phyloP scores from a whole-genome alignment of 2,329 filamentous ascomycete species.

The Fusarium keratoplasticum region DNA sequence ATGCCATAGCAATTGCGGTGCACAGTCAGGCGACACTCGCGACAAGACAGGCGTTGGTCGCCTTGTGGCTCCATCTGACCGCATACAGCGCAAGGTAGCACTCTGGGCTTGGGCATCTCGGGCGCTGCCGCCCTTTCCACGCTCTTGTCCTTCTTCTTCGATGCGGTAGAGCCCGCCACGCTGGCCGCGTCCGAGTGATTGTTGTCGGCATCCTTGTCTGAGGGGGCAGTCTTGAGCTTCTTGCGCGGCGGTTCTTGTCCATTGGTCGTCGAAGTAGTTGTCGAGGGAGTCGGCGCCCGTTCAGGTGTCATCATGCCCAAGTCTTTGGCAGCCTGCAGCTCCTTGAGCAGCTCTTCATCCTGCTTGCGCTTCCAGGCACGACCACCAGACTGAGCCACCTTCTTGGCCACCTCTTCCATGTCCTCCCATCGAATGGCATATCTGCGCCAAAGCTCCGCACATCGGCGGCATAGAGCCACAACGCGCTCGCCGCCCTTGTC shows the following conservation, averaged over 20 bases:
- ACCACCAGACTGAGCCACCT: slow-evolving; percentile 82
- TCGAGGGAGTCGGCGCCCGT: slow-evolving; percentile 53
- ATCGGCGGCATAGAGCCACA: slow-evolving; percentile 88
- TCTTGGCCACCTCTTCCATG: slow-evolving; percentile 89
- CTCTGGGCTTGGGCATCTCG: slow-evolving; percentile 81
- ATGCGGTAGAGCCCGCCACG: slow-evolving; percentile 50
- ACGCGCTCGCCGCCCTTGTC: slow-evolving; percentile 82
- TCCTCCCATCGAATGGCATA: slow-evolving; percentile 98
- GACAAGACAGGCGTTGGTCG: slow-evolving; percentile 81
- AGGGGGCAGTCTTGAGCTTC: slow-evolving; percentile 68
- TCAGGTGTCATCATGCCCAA: slow-evolving; percentile 59
- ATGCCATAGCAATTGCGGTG: slow-evolving; percentile 96
- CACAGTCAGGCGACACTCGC: slow-evolving; percentile 90
- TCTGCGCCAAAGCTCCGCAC: slow-evolving; percentile 92
- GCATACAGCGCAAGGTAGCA: slow-evolving; percentile 89
- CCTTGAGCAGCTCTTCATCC: slow-evolving; percentile 89
- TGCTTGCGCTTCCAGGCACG: slow-evolving; percentile 89
- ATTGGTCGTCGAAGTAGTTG: slow-evolving; percentile 38
- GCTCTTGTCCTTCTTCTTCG: slow-evolving; percentile 72
- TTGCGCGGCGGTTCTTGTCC: slow-evolving; percentile 70
- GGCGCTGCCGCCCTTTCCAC: slow-evolving; percentile 71
- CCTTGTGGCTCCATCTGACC: slow-evolving; percentile 76
- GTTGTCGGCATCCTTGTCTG: slow-evolving; percentile 64
- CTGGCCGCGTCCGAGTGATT: slow-evolving; percentile 59
- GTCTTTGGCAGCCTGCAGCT: slow-evolving; percentile 74